These are phyloP conservation scores for Aspergillus phoenicis DNA, from an alignment of 2,329 filamentous ascomycete genomes.

Conservation along the genomic window DNA sequence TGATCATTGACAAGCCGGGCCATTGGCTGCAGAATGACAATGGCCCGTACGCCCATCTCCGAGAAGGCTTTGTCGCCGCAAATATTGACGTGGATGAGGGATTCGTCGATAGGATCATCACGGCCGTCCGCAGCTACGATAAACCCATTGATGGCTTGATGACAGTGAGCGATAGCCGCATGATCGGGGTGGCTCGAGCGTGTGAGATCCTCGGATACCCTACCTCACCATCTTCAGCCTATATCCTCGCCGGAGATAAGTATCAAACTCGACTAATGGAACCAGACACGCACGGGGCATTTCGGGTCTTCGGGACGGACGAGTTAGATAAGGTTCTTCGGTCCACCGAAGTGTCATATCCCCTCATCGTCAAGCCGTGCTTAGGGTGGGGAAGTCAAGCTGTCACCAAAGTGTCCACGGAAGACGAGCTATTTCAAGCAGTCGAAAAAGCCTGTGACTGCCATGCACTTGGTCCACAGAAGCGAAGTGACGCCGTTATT, in stretches of 20 bases:
- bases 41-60: background rate
- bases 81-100: background rate
- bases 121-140: background rate
- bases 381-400: background rate
- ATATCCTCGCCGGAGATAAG: background rate
- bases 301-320: background rate
- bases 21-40: background rate
- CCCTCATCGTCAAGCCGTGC: conserved; percentile 8
- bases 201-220: background rate
- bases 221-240: background rate
- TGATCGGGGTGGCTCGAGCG: background rate
- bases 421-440: background rate
- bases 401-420: background rate
- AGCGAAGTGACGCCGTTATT: background rate
- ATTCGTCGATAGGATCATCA: background rate
- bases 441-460: background rate
- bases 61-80: background rate
- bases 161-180: background rate
- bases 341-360: background rate
- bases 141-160: background rate
- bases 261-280: background rate
- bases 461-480: background rate
- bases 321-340: background rate
- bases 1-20: background rate
- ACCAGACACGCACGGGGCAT: background rate